Conservation (phyloP, 2,329 filamentous ascomycete species). For the Rutstroemia sydowiana region DNA sequence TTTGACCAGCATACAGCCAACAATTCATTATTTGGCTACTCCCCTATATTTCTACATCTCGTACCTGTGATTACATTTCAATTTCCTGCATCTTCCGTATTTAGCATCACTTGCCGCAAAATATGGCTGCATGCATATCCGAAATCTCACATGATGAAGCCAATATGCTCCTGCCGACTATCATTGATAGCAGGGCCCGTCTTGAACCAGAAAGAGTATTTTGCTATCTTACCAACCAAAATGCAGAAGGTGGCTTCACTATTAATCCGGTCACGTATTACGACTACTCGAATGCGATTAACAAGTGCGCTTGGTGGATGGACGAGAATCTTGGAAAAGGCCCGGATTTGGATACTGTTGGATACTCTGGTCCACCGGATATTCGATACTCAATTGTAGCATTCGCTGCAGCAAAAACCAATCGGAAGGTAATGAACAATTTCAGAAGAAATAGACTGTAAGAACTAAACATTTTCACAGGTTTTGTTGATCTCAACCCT, state of each 20-base stretch:
- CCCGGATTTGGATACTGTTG: neutral
- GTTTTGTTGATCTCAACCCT: neutral
- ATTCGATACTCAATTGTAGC: neutral
- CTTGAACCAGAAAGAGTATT: neutral
- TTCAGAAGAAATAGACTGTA: too few species aligned
- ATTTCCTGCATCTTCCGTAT: too few species aligned
- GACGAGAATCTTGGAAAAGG: neutral
- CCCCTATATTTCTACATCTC: too few species aligned
- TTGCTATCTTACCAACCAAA: neutral
- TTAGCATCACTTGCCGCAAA: too few species aligned
- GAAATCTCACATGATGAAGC: too few species aligned
- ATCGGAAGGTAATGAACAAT: neutral
- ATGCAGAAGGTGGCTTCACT: neutral
- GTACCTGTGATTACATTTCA: too few species aligned
- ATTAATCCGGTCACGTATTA: neutral
- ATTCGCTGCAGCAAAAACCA: neutral
- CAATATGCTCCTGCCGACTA: neutral
- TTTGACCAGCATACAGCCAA: too few species aligned
- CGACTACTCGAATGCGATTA: neutral
- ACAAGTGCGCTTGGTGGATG: constrained; percentile 1
- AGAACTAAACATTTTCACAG: too few species aligned
- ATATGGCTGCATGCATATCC: too few species aligned
- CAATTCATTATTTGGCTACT: too few species aligned
- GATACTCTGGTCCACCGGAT: neutral
- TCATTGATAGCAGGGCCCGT: neutral